Conservation (phyloP, 2,329 filamentous ascomycete species). For the Botryotinia convoluta region DNA sequence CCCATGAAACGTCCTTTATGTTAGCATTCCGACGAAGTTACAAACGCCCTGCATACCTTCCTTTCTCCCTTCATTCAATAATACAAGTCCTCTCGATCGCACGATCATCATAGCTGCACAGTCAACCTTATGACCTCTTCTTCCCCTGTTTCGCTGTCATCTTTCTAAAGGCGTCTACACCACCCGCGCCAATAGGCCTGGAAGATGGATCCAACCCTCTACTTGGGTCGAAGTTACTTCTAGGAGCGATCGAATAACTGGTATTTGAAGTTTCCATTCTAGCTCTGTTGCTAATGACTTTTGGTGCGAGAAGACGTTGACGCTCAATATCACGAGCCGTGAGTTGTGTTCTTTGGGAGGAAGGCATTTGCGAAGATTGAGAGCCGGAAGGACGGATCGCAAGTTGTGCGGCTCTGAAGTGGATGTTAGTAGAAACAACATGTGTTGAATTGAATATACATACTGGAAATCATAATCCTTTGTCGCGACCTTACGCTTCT, state of each 20-base stretch:
- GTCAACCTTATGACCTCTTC: slow-evolving; percentile 24
- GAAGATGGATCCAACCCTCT: slow-evolving; percentile 48
- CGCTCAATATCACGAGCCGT: slow-evolving; percentile 46
- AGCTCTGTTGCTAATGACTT: slow-evolving; percentile 54
- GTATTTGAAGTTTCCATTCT: slow-evolving; percentile 41
- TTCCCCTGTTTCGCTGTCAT: slow-evolving; percentile 62
- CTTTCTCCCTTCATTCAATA: slow-evolving; percentile 5
- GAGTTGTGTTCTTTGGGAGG: slow-evolving; percentile 32
- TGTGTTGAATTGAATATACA: slow-evolving; percentile 34
- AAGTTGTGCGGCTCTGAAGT: slow-evolving; percentile 37
- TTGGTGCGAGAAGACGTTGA: slow-evolving; percentile 57
- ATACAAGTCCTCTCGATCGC: background rate
- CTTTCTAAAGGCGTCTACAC: slow-evolving; percentile 62
- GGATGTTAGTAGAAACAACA: slow-evolving; percentile 19
- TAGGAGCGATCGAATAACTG: slow-evolving; percentile 41
- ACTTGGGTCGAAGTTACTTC: slow-evolving; percentile 58
- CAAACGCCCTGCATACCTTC: slow-evolving; percentile 9
- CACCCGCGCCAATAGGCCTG: slow-evolving; percentile 60
- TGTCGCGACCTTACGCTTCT: slow-evolving; percentile 70
- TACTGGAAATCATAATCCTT: slow-evolving; percentile 64
- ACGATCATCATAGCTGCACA: background rate
- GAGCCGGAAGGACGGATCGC: slow-evolving; percentile 37
- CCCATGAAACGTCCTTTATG: background rate
- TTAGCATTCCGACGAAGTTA: slow-evolving; percentile 11
- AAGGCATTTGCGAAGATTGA: slow-evolving; percentile 33